phyloP scores from a whole-genome alignment of 2,329 filamentous ascomycete genomes.

The Bertia moriformis region DNA sequence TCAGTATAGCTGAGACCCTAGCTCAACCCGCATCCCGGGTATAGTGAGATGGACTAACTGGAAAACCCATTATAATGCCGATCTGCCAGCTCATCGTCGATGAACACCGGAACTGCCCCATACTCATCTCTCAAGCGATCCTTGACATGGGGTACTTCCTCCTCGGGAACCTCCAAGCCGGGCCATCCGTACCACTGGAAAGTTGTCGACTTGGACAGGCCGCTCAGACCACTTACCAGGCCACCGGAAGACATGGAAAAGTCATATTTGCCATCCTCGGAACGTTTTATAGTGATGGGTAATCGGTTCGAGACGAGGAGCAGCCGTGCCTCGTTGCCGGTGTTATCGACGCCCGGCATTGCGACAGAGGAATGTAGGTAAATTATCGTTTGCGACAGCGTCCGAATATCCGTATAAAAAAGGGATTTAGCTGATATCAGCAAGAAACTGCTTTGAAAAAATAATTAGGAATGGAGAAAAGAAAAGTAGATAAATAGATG shows the following conservation, averaged over 20 bases:
- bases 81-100: constrained; percentile 85
- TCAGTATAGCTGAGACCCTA: constrained; percentile 3
- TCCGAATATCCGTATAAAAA: too few species aligned
- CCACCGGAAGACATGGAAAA: constrained; percentile 96
- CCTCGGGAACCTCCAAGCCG: constrained; percentile 76
- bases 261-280: constrained; percentile 77
- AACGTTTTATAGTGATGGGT: constrained; percentile 90
- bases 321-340: constrained; percentile 20
- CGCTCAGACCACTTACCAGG: constrained; percentile 82
- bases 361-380: not conserved
- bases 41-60: constrained; percentile 55
- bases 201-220: constrained; percentile 77
- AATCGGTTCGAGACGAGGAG: constrained; percentile 87
- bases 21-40: too few species aligned
- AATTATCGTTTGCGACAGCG: too few species aligned
- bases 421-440: too few species aligned
- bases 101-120: constrained; percentile 78
- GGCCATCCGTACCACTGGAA: constrained; percentile 99
- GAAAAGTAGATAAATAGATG: too few species aligned
- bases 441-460: too few species aligned
- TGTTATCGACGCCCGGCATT: not conserved
- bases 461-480: too few species aligned
- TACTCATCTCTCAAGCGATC: constrained; percentile 74
- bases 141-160: constrained; percentile 61
- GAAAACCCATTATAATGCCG: constrained; percentile 96